These are phyloP conservation scores for Blastobotrys americana DNA, from an alignment of 805 yeast species.

Conservation along the genomic window DNA sequence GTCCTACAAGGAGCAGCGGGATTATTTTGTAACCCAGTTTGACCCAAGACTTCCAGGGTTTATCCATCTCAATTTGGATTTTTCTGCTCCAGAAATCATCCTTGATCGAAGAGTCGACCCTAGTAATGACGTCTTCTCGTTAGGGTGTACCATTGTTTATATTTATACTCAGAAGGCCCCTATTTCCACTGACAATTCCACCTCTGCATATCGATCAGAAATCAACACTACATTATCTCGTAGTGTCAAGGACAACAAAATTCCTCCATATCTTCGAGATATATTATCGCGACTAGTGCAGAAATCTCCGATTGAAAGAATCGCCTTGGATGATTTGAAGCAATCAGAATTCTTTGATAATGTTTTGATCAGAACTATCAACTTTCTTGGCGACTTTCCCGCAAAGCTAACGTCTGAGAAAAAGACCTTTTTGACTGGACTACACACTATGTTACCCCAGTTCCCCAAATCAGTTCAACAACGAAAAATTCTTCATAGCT, in stretches of 20 bases:
- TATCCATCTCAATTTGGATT: conserved; percentile 63
- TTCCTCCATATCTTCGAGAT: conserved; percentile 51
- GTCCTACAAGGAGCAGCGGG: conserved; percentile 47
- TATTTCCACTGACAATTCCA: conserved; percentile 44
- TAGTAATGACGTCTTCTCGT: conserved; percentile 74
- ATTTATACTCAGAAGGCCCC: conserved; percentile 49
- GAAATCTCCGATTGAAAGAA: conserved; percentile 50
- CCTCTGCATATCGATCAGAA: conserved; percentile 44
- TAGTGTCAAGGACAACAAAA: conserved; percentile 39
- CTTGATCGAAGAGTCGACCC: conserved; percentile 55
- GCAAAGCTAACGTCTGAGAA: conserved; percentile 66
- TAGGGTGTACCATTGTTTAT: conserved; percentile 70
- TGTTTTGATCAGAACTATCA: conserved; percentile 70
- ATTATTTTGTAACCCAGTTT: conserved; percentile 59
- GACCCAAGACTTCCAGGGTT: conserved; percentile 72
- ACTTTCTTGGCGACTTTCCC: conserved; percentile 74
- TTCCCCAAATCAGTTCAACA: conserved; percentile 53
- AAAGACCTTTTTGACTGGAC: conserved; percentile 57
- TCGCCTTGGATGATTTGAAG: conserved; percentile 59
- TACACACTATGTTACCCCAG: conserved; percentile 45
- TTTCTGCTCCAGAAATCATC: conserved; percentile 77
- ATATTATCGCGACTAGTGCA: conserved; percentile 48
- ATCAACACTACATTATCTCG: conserved; percentile 31
- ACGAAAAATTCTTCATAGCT: conserved; percentile 67
- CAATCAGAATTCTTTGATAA: conserved; percentile 72